Percentiles rank a stretch among this genome's conserved stretches.
These are phyloP conservation scores for Leccinum broughii DNA, from an alignment of 768 basidiomycete genomes.

Conservation along the genomic window DNA sequence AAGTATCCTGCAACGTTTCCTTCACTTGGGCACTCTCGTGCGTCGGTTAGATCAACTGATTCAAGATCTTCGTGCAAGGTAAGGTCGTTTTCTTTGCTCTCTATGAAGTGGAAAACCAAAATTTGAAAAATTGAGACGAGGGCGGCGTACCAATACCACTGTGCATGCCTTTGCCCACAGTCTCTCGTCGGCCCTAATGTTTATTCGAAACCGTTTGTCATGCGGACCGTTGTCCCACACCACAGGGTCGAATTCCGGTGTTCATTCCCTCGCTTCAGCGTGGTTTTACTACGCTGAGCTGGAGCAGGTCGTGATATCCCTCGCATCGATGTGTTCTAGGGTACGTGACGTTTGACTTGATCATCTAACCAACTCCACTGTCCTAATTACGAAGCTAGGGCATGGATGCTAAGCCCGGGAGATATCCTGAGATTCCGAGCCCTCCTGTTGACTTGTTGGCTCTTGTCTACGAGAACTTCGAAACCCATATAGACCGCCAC, in stretches of 20 bases:
- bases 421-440: slow-evolving; percentile 44
- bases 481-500: slow-evolving; percentile 51
- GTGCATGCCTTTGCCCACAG: slow-evolving; percentile 69
- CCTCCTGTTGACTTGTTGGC: slow-evolving; percentile 56
- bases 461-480: slow-evolving; percentile 57
- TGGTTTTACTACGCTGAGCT: slow-evolving; percentile 53
- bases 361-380: neutral
- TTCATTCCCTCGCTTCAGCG: slow-evolving; percentile 38
- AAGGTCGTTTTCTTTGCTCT: slow-evolving; percentile 8
- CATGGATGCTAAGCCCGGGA: slow-evolving; percentile 35
- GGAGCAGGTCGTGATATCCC: slow-evolving; percentile 49
- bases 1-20: slow-evolving; percentile 62
- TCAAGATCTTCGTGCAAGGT: slow-evolving; percentile 51
- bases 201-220: slow-evolving; percentile 49
- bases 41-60: slow-evolving; percentile 65
- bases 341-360: slow-evolving; percentile 40
- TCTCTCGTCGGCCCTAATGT: slow-evolving; percentile 53
- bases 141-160: slow-evolving; percentile 47
- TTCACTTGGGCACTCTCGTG: slow-evolving; percentile 65
- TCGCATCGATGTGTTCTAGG: slow-evolving; percentile 58
- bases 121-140: slow-evolving; percentile 36
- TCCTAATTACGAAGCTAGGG: slow-evolving; percentile 23
- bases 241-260: slow-evolving; percentile 12
- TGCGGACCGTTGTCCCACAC: slow-evolving; percentile 38
- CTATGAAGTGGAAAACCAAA: slow-evolving; percentile 7